A percentile compares a stretch with the other conserved stretches of the same genome.
Evolutionary conservation across 2,329 filamentous ascomycete species (phyloP).

Genomic region (Colletotrichum sidae): DNA sequence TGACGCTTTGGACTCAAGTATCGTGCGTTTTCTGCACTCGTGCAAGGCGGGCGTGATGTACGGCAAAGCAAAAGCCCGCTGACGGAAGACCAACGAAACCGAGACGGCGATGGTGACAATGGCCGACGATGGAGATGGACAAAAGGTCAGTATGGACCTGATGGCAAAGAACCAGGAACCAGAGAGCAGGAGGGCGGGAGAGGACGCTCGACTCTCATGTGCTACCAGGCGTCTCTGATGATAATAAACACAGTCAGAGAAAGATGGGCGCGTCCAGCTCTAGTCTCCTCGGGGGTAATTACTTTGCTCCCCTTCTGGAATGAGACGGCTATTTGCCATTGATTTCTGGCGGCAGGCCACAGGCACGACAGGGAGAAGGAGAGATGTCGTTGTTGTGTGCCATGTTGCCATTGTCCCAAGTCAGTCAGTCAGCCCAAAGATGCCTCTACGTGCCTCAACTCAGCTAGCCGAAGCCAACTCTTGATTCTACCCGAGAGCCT

Average conservation of each 20-base stretch:
- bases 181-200: conserved; percentile 1
- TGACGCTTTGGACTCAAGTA: conserved; percentile 10
- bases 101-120: neutral
- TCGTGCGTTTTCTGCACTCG: conserved; percentile 10
- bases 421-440: conserved; percentile 3
- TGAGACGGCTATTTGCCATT: conserved; percentile 33
- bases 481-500: neutral
- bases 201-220: neutral
- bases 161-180: neutral
- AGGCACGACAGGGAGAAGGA: conserved; percentile 35
- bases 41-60: conserved; percentile 7
- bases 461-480: too few species aligned
- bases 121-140: neutral
- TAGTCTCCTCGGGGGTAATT: conserved; percentile 11
- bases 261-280: conserved; percentile 19
- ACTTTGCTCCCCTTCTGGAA: conserved; percentile 27
- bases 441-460: conserved; percentile 10
- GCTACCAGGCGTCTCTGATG: conserved; percentile 17
- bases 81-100: neutral
- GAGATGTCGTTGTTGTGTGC: conserved; percentile 5
- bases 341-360: conserved; percentile 29
- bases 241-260: conserved; percentile 25
- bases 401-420: conserved; percentile 29
- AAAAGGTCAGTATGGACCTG: neutral
- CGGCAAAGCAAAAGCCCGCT: conserved; percentile 1